Conservation (phyloP, 129 eudicot species). For the Chrysanthemum makinoi region DNA sequence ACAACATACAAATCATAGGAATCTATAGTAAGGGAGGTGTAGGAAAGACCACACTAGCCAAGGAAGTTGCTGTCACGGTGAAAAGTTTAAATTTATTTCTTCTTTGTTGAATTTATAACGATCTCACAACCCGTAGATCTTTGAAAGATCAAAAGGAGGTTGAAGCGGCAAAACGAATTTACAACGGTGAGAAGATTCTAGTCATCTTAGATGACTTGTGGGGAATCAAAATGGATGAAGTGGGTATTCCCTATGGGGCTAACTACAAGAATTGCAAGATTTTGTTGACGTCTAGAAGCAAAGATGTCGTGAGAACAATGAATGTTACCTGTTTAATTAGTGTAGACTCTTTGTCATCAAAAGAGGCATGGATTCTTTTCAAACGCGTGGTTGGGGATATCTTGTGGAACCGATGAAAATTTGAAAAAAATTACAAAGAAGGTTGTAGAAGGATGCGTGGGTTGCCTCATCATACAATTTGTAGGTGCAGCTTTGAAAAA, state of each 20-base stretch:
- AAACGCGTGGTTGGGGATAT: background rate
- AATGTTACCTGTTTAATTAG: background rate
- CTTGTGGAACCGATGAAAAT: background rate
- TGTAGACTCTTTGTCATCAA: background rate
- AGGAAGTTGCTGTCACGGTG: constrained; percentile 3
- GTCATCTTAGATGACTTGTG: background rate
- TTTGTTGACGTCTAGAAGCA: background rate
- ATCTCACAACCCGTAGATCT: background rate
- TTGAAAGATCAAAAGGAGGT: constrained; percentile 3
- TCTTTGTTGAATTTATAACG: constrained; percentile 4
- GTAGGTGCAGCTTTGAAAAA: constrained; percentile 1
- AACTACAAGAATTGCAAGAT: background rate
- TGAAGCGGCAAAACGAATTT: background rate
- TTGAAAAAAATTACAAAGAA: background rate
- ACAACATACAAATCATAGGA: too few species aligned
- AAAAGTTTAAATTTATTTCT: background rate
- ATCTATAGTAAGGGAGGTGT: constrained; percentile 11
- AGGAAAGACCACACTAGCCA: constrained; percentile 18
- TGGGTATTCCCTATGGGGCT: background rate
- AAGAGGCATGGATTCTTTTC: background rate
- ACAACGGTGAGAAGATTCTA: background rate
- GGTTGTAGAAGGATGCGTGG: background rate
- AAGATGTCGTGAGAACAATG: background rate
- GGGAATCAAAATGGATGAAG: background rate
- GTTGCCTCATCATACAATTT: background rate